These are phyloP conservation scores for Epichloe typhina DNA, from an alignment of 2,329 filamentous ascomycete genomes.

Conservation along the genomic window DNA sequence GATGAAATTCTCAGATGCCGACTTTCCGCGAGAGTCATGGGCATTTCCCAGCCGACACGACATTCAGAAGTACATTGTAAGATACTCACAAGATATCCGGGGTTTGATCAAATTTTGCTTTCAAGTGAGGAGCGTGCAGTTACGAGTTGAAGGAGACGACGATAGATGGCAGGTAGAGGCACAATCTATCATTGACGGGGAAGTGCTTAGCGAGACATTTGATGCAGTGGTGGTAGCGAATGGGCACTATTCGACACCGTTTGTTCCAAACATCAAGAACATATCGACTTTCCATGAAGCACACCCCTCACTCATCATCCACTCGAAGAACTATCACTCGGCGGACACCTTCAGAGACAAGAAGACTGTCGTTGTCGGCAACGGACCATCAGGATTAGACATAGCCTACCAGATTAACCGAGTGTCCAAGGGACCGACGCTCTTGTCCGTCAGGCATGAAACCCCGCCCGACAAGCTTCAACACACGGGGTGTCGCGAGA, in stretches of 20 bases:
- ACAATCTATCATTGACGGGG: constrained; percentile 32
- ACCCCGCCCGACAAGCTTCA: constrained; percentile 31
- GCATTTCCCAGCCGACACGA: constrained; percentile 62
- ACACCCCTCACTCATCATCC: constrained; percentile 49
- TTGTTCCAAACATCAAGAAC: constrained; percentile 48
- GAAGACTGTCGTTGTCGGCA: constrained; percentile 75
- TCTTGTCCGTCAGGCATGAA: constrained; percentile 48
- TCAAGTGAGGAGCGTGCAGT: constrained; percentile 49
- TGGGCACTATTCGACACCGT: constrained; percentile 61
- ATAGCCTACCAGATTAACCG: constrained; percentile 63
- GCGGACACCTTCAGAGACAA: constrained; percentile 49
- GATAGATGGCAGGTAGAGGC: constrained; percentile 51
- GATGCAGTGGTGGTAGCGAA: constrained; percentile 66
- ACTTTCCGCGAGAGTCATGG: constrained; percentile 49
- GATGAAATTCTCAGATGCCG: constrained; percentile 66
- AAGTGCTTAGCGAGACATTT: constrained; percentile 35
- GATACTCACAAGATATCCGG: constrained; percentile 56
- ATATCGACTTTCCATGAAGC: constrained; percentile 44
- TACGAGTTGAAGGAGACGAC: constrained; percentile 12
- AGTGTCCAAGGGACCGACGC: constrained; percentile 44
- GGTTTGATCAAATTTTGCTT: constrained; percentile 56
- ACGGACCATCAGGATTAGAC: constrained; percentile 72
- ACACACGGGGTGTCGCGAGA: constrained; percentile 35
- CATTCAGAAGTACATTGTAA: constrained; percentile 61
- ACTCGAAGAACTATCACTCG: constrained; percentile 69